Evolutionary conservation across 495 filamentous ascomycete genomes (phyloP).

Genomic region (Talaromyces proteolyticus): DNA sequence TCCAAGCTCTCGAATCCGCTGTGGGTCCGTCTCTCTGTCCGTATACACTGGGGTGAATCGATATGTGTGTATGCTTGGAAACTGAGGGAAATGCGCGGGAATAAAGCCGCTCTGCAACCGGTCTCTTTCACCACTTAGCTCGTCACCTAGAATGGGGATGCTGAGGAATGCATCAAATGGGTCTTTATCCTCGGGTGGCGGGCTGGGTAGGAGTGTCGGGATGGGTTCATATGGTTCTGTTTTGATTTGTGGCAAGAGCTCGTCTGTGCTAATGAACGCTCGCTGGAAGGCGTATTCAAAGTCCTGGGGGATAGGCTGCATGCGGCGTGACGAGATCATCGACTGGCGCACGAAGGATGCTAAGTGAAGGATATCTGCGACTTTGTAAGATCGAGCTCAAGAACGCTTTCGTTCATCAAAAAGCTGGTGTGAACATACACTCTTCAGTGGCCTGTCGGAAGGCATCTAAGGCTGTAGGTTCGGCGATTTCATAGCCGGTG

Average conservation of each 20-base stretch:
- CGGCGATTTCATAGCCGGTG: conserved; percentile 53
- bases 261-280: conserved; percentile 23
- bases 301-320: conserved; percentile 59
- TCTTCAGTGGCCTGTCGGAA: conserved; percentile 54
- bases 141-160: conserved; percentile 44
- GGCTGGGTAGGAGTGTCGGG: conserved; percentile 34
- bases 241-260: conserved; percentile 36
- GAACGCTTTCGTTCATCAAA: neutral
- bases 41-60: conserved; percentile 60
- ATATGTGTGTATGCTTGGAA: conserved; percentile 72
- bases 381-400: neutral
- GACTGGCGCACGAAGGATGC: conserved; percentile 51
- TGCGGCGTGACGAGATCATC: conserved; percentile 56
- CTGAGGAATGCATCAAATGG: conserved; percentile 21
- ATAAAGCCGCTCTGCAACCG: conserved; percentile 48
- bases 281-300: conserved; percentile 57
- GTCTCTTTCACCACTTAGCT: conserved; percentile 47
- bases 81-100: conserved; percentile 60
- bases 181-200: conserved; percentile 33
- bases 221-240: conserved; percentile 22
- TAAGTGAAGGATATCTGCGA: conserved; percentile 52
- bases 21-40: conserved; percentile 59
- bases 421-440: conserved; percentile 47
- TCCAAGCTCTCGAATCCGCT: conserved; percentile 65
- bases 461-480: conserved; percentile 51